phyloP scores from a whole-genome alignment of 2,329 filamentous ascomycete species.

The Fusarium odoratissimum region DNA sequence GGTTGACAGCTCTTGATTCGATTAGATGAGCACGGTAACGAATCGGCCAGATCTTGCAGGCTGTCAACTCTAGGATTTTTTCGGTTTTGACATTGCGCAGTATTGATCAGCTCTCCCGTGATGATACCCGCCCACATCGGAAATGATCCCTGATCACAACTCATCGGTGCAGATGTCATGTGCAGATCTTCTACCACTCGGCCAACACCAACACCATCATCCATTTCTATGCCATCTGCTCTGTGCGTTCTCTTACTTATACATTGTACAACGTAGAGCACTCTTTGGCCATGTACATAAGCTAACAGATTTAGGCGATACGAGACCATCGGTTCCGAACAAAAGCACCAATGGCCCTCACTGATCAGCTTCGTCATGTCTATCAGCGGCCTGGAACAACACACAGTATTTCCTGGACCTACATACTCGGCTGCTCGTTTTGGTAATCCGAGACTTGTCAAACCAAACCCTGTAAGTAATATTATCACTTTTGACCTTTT shows the following conservation, averaged over 20 bases:
- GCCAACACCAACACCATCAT: background rate
- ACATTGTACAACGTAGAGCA: background rate
- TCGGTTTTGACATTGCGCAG: background rate
- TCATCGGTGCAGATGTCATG: background rate
- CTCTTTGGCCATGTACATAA: background rate
- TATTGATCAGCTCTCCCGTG: conserved; percentile 15
- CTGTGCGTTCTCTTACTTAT: background rate
- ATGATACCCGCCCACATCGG: conserved; percentile 2
- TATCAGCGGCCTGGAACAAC: conserved; percentile 18
- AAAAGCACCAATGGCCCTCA: background rate
- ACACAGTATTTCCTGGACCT: conserved; percentile 10
- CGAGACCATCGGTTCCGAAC: conserved; percentile 11
- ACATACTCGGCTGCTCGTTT: background rate
- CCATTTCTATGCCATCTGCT: background rate
- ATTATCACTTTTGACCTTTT: background rate
- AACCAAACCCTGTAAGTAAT: conserved; percentile 9
- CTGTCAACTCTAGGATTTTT: background rate
- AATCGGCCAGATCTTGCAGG: conserved; percentile 13
- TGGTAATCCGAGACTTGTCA: conserved; percentile 1
- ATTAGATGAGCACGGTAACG: conserved; percentile 16
- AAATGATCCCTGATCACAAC: conserved; percentile 13
- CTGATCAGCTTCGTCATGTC: conserved; percentile 6
- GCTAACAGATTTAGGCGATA: background rate
- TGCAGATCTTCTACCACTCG: background rate
- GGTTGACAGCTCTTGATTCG: conserved; percentile 17